These are phyloP conservation scores for Nakazawaea holstii DNA, from an alignment of 805 yeast genomes.

Conservation along the genomic window DNA sequence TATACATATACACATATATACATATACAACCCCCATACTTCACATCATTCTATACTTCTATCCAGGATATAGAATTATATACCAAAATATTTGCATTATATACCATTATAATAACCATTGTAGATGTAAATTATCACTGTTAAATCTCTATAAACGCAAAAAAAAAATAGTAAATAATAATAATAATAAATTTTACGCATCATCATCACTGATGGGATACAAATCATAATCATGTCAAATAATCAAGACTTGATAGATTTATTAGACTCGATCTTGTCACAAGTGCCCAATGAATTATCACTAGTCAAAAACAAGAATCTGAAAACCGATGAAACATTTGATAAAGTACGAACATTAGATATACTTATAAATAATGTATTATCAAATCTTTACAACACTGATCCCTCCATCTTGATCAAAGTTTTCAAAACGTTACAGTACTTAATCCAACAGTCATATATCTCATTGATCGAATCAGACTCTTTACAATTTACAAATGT, in stretches of 20 bases:
- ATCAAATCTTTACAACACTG: slow-evolving; percentile 17
- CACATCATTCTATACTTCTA: neutral
- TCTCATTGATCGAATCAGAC: slow-evolving; percentile 19
- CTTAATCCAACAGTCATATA: slow-evolving; percentile 18
- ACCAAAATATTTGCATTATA: too few relatives aligned
- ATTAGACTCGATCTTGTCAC: slow-evolving; percentile 11
- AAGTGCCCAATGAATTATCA: neutral
- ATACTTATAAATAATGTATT: slow-evolving; percentile 24
- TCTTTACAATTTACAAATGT: slow-evolving; percentile 12
- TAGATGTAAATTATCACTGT: too few relatives aligned
- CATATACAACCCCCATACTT: neutral
- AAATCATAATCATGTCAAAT: slow-evolving; percentile 1
- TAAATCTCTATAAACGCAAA: too few relatives aligned
- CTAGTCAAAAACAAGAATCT: neutral
- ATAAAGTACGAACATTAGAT: slow-evolving; percentile 24
- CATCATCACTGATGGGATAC: too few relatives aligned
- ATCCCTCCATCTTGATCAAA: slow-evolving; percentile 19
- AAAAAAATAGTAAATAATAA: too few relatives aligned
- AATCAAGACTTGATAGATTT: slow-evolving; percentile 8
- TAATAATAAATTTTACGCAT: too few relatives aligned
- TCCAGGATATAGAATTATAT: too few relatives aligned
- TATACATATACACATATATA: neutral
- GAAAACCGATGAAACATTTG: slow-evolving; percentile 5
- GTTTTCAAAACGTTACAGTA: slow-evolving; percentile 23
- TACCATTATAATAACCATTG: too few relatives aligned